A percentile compares a stretch with the other conserved stretches of the same genome.
Evolutionary conservation across 805 yeast genomes (phyloP).

Genomic region (Saturnispora hagleri): DNA sequence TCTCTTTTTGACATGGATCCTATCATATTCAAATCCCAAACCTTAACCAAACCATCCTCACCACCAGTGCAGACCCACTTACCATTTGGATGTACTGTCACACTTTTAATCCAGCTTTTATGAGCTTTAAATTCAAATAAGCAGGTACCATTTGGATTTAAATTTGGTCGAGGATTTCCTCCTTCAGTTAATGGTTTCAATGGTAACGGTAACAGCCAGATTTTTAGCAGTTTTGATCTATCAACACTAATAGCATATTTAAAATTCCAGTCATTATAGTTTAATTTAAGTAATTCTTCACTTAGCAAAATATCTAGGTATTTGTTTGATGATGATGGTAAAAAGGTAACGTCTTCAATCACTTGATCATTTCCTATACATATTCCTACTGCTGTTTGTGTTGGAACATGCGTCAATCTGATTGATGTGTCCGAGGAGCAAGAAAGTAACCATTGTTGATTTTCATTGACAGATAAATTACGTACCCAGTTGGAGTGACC

Average conservation of each 20-base stretch:
- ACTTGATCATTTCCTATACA: constrained; percentile 79
- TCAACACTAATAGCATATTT: constrained; percentile 73
- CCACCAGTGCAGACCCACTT: constrained; percentile 58
- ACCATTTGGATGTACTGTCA: constrained; percentile 70
- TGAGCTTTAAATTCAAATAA: constrained; percentile 61
- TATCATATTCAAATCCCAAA: constrained; percentile 58
- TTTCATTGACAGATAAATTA: constrained; percentile 30
- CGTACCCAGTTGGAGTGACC: constrained; percentile 92
- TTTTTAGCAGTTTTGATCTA: constrained; percentile 61
- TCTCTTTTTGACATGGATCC: constrained; percentile 15
- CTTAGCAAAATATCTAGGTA: constrained; percentile 39
- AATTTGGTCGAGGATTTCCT: constrained; percentile 31
- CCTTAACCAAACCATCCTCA: constrained; percentile 67
- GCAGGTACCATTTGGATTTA: constrained; percentile 52
- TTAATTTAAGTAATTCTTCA: constrained; percentile 16
- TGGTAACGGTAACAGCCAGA: constrained; percentile 76
- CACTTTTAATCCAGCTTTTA: constrained; percentile 73
- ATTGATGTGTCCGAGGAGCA: constrained; percentile 75
- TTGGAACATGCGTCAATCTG: constrained; percentile 52
- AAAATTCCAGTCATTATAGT: constrained; percentile 39
- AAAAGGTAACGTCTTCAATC: constrained; percentile 59
- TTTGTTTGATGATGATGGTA: constrained; percentile 43
- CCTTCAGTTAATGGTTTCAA: constrained; percentile 17
- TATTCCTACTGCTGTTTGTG: constrained; percentile 59
- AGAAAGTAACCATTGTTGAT: constrained; percentile 53